Evolutionary conservation across 352 stramenopile species (phyloP).

Genomic region (Pythium dissimile): DNA sequence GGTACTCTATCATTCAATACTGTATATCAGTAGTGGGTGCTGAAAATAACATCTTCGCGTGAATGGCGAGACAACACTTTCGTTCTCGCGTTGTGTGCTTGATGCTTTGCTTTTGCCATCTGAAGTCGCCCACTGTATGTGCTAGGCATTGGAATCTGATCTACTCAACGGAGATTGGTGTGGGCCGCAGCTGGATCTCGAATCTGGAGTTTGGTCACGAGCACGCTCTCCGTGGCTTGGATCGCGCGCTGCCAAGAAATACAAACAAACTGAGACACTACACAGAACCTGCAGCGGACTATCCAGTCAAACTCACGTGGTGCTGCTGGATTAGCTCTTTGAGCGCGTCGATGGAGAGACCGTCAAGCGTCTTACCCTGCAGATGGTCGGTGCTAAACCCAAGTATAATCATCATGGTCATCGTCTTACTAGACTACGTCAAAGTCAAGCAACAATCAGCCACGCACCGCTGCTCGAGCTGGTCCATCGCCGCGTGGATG

Average conservation of each 20-base stretch:
- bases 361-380: conserved; percentile 35
- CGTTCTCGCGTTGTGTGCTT: too few species aligned
- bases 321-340: conserved; percentile 62
- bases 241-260: conserved; percentile 30
- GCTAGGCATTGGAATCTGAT: too few species aligned
- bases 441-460: not conserved
- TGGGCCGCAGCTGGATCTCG: conserved; percentile 9
- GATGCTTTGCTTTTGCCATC: too few species aligned
- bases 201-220: conserved; percentile 54
- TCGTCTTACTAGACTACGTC: not conserved
- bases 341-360: conserved; percentile 29
- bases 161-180: too few species aligned
- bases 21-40: too few species aligned
- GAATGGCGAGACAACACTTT: too few species aligned
- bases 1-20: too few species aligned
- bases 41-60: too few species aligned
- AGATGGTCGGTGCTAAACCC: conserved; percentile 39
- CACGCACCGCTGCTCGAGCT: conserved; percentile 21
- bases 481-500: conserved; percentile 7
- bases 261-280: not conserved
- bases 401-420: not conserved
- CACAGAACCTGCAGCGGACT: not conserved
- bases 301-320: conserved; percentile 29
- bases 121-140: too few species aligned
- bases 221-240: conserved; percentile 46